Base-by-base conservation (phyloP, 2,329 filamentous ascomycete species). In the Colletotrichum costaricense region DNA sequence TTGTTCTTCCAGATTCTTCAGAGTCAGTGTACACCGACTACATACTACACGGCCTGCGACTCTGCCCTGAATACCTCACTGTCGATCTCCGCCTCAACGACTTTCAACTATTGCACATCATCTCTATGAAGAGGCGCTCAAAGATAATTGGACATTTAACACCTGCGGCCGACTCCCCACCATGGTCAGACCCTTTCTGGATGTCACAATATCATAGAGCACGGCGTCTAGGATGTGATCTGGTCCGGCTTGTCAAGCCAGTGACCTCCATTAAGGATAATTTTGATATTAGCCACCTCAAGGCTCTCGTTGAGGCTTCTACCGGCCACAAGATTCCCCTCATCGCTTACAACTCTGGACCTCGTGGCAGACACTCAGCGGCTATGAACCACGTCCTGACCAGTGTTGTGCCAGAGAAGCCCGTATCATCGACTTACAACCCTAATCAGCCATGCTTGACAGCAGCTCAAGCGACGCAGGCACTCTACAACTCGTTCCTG, bases 341-440 rank as follows among this genome's bases (percentile, higher is more conserved):
- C 1, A 89, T 92, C 26, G 87, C 89, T 11, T 93, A 92, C 81
- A 93, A 93, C 76, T 91, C 90, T 0, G 92, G 92, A 0, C 80
- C 84, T 7, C 81, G 89, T 5, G 93, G 93, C 0, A 87, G 91
- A 55, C 86, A 88, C 60, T 94, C 93, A 0, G 88, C 89, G 30
- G 92, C 88, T 74, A 91, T 93, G 80, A 94, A 94, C 76, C 87
- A 86, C 28, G 86, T 91, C 1, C 81, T 94, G 12, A 92, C 91
- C 0, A 88, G 89, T 5, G 91, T 93, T 4, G 84, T 87, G 8
- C 86, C 90, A 24, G 83, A 85, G 42, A 49, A 49, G 52, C 81
- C 81, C 9, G 73, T 81, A 72, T 65, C 77, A 3, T 73, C 77
- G 6, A 72, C 69, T 9, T 74, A 73, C 35, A 76, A 76, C 8